These are phyloP conservation scores for Backusella liffmaniae DNA, from an alignment of 192 early-diverging fungal genomes.

Conservation along the genomic window DNA sequence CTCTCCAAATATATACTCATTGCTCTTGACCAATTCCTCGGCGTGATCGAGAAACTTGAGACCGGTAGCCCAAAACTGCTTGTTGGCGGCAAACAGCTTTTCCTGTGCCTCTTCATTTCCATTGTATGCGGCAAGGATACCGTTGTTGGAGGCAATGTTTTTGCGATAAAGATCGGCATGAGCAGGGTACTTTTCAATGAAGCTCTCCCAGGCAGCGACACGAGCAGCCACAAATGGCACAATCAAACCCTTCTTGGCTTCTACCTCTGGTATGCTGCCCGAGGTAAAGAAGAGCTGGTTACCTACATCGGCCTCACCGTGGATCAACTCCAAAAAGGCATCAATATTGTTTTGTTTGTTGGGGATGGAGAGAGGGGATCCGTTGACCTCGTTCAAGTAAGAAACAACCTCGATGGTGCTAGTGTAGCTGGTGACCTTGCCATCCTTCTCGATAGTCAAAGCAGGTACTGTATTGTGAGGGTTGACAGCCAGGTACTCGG, in stretches of 20 bases:
- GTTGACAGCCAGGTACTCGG: constrained; percentile 12
- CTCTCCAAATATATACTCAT: constrained; percentile 11
- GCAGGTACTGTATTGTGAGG: constrained; percentile 12
- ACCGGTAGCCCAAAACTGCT: background rate
- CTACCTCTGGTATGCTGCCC: background rate
- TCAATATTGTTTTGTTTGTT: background rate
- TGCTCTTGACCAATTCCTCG: background rate
- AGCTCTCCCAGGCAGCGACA: background rate
- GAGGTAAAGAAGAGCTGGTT: constrained; percentile 12
- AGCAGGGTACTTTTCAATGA: background rate
- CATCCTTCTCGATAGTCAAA: background rate
- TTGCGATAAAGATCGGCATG: constrained; percentile 6
- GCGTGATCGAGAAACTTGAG: constrained; percentile 2
- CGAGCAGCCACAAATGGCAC: constrained; percentile 1
- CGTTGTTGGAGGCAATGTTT: background rate
- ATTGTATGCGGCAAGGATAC: background rate
- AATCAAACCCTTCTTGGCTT: background rate
- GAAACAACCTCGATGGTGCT: background rate
- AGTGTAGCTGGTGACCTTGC: background rate
- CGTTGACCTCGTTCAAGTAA: constrained; percentile 7
- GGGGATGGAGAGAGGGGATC: background rate
- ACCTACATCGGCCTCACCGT: background rate
- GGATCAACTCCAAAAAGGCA: background rate
- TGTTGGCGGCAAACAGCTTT: background rate
- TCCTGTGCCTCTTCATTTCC: background rate